Base-by-base conservation (phyloP, 2,329 filamentous ascomycete species). In the Aspergillus sp. region DNA sequence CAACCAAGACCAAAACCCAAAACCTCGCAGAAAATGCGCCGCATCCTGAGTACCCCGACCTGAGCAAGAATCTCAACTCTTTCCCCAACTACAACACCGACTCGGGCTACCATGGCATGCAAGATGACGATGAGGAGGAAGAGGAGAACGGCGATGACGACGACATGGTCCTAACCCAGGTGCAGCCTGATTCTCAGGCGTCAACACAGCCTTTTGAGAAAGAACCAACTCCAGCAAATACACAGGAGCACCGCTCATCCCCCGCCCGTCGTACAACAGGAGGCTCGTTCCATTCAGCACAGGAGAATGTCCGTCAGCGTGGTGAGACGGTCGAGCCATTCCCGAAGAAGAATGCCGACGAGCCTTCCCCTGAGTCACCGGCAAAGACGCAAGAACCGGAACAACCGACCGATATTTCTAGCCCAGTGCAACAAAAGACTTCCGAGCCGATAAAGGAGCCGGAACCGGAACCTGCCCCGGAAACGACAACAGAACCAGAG, bases 91-190 rank as follows among this genome's bases (percentile, higher is more conserved):
- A 74, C 49, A 78, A 79, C 55, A 76, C 76, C 4, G 78, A 80
- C 62, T 81, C 80, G 0, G 80, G 79, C 10, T 81, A 81, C 57
- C 78, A 81, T 71, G 78, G 77, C 46, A 76, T 80, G 71, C 68
- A 71, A 36, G 75, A 75, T 26, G 75, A 76, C 26, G 26, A 29
- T 22, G 71, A 75, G 45, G 72, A 74, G 31, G 75, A 76, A 18
- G 71, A 74, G 50, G 72, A 77, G 2, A 63, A 65, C 6, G 77
- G 76, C 20, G 73, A 76, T 47, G 77, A 77, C 20, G 73, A 76
- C 50, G 75, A 79, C 26, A 65, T 77, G 59, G 73, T 77, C 55
- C 57, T 75, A 14, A 67, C 73, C 14, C 68, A 69, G 47, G 66
- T 69, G 32, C 71, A 72, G 52, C 62, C 68, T 51, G 68, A 71